phyloP scores from a whole-genome alignment of 768 basidiomycete species.

The Lenzites betulinus region DNA sequence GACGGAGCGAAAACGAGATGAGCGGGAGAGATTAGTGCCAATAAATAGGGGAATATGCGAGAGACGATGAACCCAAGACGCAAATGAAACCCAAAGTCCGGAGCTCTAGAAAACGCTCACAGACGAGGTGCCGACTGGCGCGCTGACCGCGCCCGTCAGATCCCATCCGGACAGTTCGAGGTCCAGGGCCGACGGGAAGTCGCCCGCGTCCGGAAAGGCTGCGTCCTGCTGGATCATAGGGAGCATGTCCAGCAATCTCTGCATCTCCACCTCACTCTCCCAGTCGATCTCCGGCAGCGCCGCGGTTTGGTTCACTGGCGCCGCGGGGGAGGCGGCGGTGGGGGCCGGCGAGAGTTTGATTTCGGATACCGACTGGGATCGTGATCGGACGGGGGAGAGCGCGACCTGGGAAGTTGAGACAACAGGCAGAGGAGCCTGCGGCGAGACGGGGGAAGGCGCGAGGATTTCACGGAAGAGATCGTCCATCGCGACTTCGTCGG shows the following conservation, averaged over 20 bases:
- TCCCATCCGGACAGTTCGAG: conserved; percentile 33
- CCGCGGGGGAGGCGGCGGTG: conserved; percentile 27
- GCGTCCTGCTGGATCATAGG: conserved; percentile 37
- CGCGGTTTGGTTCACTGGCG: conserved; percentile 20
- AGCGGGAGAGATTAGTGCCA: not conserved
- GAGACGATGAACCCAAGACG: conserved; percentile 19
- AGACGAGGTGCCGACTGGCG: conserved; percentile 18
- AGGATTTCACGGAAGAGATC: conserved; percentile 71
- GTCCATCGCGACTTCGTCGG: conserved; percentile 68
- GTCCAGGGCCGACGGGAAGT: conserved; percentile 34
- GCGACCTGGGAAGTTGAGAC: conserved; percentile 17
- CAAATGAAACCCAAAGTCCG: conserved; percentile 4
- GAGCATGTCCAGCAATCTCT: conserved; percentile 59
- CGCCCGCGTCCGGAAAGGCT: conserved; percentile 21
- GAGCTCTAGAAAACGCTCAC: conserved; percentile 29
- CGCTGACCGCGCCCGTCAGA: conserved; percentile 21
- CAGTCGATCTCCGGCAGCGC: conserved; percentile 30
- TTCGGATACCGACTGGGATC: conserved; percentile 18
- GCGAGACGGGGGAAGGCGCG: conserved; percentile 45
- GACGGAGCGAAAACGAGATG: conserved; percentile 13
- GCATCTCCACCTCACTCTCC: conserved; percentile 57
- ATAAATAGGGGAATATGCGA: conserved; percentile 20
- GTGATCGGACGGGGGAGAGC: conserved; percentile 25
- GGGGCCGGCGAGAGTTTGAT: conserved; percentile 25
- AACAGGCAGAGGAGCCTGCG: conserved; percentile 38